These are phyloP conservation scores for Phytophthora pluvialis DNA, from an alignment of 352 stramenopile genomes.

Conservation along the genomic window DNA sequence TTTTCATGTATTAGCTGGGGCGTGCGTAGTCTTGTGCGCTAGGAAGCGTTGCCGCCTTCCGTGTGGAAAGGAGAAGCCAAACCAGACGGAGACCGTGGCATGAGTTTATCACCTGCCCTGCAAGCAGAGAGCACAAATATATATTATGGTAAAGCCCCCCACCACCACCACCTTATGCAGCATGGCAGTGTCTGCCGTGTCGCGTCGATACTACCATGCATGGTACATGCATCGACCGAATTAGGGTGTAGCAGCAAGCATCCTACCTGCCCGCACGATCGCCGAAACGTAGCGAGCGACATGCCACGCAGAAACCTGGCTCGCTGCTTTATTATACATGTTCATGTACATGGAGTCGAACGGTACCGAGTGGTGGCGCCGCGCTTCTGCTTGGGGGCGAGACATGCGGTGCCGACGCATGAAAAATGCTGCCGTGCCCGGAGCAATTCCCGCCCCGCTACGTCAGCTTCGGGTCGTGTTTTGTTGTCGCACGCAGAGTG, in stretches of 20 bases:
- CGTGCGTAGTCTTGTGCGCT: not conserved
- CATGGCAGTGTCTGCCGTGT: no score
- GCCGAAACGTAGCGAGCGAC: not conserved
- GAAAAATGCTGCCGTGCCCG: not conserved
- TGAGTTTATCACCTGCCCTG: no score
- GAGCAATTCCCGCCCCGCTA: slow-evolving; percentile 5
- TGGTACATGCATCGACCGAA: no score
- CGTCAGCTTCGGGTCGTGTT: slow-evolving; percentile 13
- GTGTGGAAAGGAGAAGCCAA: no score
- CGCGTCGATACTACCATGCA: no score
- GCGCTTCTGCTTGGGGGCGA: not conserved
- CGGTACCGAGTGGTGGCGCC: not conserved
- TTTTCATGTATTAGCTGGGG: not conserved
- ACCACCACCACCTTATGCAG: no score
- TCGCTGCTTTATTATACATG: no score
- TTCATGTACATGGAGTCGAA: not conserved
- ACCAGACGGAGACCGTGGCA: no score
- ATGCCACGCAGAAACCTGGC: not conserved
- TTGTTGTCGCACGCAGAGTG: slow-evolving; percentile 25
- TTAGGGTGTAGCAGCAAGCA: not conserved
- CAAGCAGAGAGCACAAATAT: no score
- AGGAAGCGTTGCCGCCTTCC: no score
- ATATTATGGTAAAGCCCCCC: no score
- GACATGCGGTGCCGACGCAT: not conserved
- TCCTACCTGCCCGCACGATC: not conserved